A percentile compares a stretch with the other conserved stretches of the same genome.
Conservation (phyloP, 2,329 filamentous ascomycete species). For the Aschersonia sp. region DNA sequence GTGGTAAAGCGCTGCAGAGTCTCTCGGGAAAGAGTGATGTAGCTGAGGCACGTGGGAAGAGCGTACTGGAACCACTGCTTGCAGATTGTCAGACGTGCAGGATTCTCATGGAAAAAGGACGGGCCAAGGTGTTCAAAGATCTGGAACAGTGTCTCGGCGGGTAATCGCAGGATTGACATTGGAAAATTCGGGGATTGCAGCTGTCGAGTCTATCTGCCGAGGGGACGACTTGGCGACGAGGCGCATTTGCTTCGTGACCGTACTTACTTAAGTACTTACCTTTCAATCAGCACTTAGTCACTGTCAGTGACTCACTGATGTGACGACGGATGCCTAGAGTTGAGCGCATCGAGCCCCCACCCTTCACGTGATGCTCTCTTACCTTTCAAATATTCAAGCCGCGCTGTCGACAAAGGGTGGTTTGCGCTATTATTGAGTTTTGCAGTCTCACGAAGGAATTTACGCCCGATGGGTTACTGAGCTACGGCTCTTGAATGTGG, state of each 20-base stretch:
- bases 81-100: conserved; percentile 7
- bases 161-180: conserved; percentile 8
- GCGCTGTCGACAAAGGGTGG: not conserved
- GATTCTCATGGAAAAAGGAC: conserved; percentile 7
- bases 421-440: no score
- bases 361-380: not conserved
- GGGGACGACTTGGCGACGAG: not conserved
- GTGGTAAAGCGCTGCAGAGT: conserved; percentile 2
- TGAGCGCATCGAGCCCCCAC: not conserved
- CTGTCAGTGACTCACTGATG: not conserved
- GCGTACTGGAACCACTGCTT: conserved; percentile 9
- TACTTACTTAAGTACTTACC: not conserved
- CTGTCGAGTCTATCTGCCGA: not conserved
- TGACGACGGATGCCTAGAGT: not conserved
- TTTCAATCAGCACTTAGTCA: not conserved
- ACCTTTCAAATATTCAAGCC: not conserved
- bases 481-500: no score
- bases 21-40: conserved; percentile 3
- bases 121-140: conserved; percentile 7
- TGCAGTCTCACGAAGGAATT: no score
- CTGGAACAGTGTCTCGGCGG: conserved; percentile 7
- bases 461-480: no score
- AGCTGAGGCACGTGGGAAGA: conserved; percentile 3
- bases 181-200: not conserved
- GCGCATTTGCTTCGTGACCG: not conserved